Evolutionary conservation across 768 basidiomycete genomes (phyloP), one percentile per base, ranked within the genome.

Genomic region (Symmetrospora coprosmae): DNA sequence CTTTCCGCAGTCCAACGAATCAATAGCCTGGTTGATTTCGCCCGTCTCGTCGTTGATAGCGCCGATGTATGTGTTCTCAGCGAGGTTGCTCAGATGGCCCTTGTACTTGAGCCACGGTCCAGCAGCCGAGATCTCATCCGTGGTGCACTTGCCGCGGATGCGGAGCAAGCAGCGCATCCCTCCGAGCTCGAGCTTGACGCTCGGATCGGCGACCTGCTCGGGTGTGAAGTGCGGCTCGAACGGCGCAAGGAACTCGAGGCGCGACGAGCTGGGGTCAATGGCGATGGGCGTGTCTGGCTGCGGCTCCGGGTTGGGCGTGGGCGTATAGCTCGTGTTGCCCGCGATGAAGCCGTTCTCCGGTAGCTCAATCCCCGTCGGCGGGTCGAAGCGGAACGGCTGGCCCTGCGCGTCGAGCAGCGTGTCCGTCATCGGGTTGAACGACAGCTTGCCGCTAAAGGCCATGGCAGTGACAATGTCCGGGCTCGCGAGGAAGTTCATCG

Each of bases 61-160:
- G 9, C 67, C 65, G n/a, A 83, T 84, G 89, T 88, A 74, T 9
- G 91, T 80, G 72, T 97, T 97, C 74, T 96, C 88, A 2, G 91
- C 89, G 62, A 96, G 94, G 71, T 96, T 96, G 31, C 85, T 84
- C 38, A 97, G 76, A 74, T 97, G 91, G 0, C 87, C 94, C 72
- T 97, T 97, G 77, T 92, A 99, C 76, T 96, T 96, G 65, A 99
- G 75, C 94, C 94, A 99, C 33, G 90, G 87, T 2, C 94, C 94
- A 31, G 94, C 94, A 37, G 94, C 94, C 33, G 87, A 90, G 60
- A 97, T 99, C 71, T 97, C 94, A 69, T 99, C 94, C 17, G 94
- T 99, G 13, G 94, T 99, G 72, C 94, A 99, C 74, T 99, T 97
- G n/a, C 94, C 94, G 65, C 86, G 77, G 6, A 97, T 87, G 30